Conservation (phyloP, 1,284 basidiomycete species). For the Ceratobasidium theobromae region DNA sequence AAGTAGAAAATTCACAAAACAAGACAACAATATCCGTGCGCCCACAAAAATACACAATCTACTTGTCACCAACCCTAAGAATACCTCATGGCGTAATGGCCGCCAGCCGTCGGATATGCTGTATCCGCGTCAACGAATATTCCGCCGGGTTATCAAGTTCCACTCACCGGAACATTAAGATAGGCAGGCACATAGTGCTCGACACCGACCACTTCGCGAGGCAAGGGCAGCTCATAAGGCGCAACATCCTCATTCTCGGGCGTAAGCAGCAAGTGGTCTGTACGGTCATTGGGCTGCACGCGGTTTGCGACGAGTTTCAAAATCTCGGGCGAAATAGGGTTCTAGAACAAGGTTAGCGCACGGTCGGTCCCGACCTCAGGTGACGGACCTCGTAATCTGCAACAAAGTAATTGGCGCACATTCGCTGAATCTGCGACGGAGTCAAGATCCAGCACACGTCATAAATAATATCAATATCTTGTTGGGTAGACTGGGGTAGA, state of each 20-base stretch:
- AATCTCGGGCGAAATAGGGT: slow-evolving; percentile 95
- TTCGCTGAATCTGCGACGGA: slow-evolving; percentile 98
- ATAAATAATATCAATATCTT: slow-evolving; percentile 98
- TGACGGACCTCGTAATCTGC: slow-evolving; percentile 89
- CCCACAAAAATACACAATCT: slow-evolving; percentile 28
- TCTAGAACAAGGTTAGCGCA: slow-evolving; percentile 51
- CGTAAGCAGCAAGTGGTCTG: slow-evolving; percentile 89
- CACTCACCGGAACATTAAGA: slow-evolving; percentile 63
- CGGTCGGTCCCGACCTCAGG: not conserved
- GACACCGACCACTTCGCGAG: slow-evolving; percentile 82
- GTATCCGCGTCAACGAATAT: not conserved
- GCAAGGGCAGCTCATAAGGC: slow-evolving; percentile 83
- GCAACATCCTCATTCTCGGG: slow-evolving; percentile 96
- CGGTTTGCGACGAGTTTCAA: slow-evolving; percentile 93
- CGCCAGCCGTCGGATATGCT: slow-evolving; percentile 27
- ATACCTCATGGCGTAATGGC: slow-evolving; percentile 12
- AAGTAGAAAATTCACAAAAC: slow-evolving; percentile 30
- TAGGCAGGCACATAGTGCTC: slow-evolving; percentile 89
- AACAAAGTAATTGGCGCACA: slow-evolving; percentile 98
- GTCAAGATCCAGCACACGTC: slow-evolving; percentile 99
- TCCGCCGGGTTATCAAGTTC: not conserved
- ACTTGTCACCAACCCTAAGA: not conserved
- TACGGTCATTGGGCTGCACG: slow-evolving; percentile 91
- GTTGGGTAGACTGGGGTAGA: slow-evolving; percentile 69
- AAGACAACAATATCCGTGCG: slow-evolving; percentile 17